These are phyloP conservation scores for Trichoderma sp. DNA, from an alignment of 2,329 filamentous ascomycete species.

Conservation along the genomic window DNA sequence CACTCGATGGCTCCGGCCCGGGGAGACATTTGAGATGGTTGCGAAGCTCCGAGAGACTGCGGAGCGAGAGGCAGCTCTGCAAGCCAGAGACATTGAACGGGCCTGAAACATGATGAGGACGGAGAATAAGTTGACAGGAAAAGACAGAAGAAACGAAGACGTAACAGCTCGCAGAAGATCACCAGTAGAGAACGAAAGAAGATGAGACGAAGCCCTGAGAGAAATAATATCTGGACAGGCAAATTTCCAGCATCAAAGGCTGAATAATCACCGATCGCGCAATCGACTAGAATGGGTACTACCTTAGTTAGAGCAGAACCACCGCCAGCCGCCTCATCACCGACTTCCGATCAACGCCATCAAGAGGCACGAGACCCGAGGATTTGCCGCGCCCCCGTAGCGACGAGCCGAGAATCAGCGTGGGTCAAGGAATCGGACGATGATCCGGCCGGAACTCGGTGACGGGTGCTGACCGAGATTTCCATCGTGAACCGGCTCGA, in stretches of 20 bases:
- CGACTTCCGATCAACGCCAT: constrained; percentile 6
- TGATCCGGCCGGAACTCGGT: constrained; percentile 16
- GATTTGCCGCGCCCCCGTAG: constrained; percentile 3
- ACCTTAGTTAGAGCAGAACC: no score
- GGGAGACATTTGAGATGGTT: constrained; percentile 36
- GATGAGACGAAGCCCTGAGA: background rate
- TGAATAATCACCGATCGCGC: constrained; percentile 27
- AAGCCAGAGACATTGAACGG: constrained; percentile 29
- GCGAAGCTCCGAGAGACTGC: constrained; percentile 29
- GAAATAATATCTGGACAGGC: background rate
- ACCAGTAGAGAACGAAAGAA: background rate
- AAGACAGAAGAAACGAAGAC: background rate
- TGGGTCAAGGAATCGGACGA: background rate
- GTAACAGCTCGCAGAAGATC: background rate
- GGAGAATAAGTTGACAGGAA: background rate
- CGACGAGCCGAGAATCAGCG: constrained; percentile 15
- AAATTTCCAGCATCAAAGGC: constrained; percentile 12
- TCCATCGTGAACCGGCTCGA: background rate
- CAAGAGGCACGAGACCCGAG: background rate
- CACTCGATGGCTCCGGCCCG: constrained; percentile 56
- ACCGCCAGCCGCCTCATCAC: constrained; percentile 18
- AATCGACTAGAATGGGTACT: constrained; percentile 2
- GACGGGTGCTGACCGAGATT: background rate
- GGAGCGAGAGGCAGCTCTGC: constrained; percentile 28
- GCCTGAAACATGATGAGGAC: constrained; percentile 33